Evolutionary conservation across 768 basidiomycete species (phyloP), one percentile per base, ranked within the genome.

Genomic region (Lactarius quietus): DNA sequence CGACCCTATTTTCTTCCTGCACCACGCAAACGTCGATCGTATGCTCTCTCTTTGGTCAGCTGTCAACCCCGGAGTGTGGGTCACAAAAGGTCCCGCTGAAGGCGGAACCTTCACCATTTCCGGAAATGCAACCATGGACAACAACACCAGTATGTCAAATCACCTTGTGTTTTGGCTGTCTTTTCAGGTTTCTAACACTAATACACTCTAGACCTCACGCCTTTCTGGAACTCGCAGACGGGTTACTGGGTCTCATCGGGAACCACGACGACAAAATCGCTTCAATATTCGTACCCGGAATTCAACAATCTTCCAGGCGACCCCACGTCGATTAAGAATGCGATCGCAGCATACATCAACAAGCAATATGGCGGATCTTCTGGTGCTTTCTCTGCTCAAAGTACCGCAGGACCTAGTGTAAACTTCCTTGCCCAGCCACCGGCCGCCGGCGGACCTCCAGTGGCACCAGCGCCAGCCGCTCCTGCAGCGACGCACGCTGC

Each of bases 1-100:
- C 64, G 84, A 84, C 68, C 83, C 83, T 0, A 79, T 83, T 67
- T 84, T 85, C 75, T 84, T 77, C 72, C 70, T 84, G 65, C 84
- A 84, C 67, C 84, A 85, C 69, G 67, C 72, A 64, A 82, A 85
- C 55, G 82, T 84, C 29, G 84, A 85, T 64, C 80, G 83, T 26
- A 26, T 83, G 66, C 73, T 84, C 26, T 75, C 82, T 7, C 74
- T 85, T n/a, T 85, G 83, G 84, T 74, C 76, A 6, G 82, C 80
- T 1, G 64, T 84, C 48, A 77, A 84, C 65, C 78, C 75, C 0
- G 72, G 68, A 6, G 76, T 79, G 7, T 80, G 79, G 77, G 79
- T 82, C 6, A 72, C 70, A 36, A 45, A 20, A 43, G 73, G 38
- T 58, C 71, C 55, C 57, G 64, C 66, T 31, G 67, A 60, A 63